phyloP scores from a whole-genome alignment of 495 filamentous ascomycete species.

The Talaromyces wortmannii region DNA sequence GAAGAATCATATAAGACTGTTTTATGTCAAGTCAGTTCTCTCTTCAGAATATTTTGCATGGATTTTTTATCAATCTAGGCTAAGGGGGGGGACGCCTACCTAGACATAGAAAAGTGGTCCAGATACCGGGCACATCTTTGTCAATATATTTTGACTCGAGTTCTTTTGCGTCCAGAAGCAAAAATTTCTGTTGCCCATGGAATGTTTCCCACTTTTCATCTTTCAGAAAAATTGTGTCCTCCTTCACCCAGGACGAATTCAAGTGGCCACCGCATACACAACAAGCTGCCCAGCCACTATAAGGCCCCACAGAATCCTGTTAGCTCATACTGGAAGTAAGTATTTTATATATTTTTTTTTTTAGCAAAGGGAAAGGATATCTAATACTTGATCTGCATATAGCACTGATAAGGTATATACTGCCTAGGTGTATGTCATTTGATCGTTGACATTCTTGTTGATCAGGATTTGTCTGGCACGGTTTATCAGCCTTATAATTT shows the following conservation, averaged over 20 bases:
- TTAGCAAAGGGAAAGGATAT: neutral
- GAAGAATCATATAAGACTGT: constrained; percentile 1
- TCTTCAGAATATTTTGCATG: neutral
- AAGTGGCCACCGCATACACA: neutral
- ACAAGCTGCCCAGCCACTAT: neutral
- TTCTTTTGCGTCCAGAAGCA: neutral
- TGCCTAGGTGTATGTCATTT: neutral
- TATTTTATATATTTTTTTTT: neutral
- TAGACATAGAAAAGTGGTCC: neutral
- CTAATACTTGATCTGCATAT: neutral
- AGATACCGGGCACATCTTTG: neutral
- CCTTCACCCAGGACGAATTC: neutral
- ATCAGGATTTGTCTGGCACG: neutral
- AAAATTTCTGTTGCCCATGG: neutral
- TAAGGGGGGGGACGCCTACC: neutral
- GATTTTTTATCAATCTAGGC: neutral
- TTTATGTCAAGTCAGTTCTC: neutral
- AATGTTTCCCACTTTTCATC: neutral
- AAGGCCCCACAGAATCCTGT: neutral
- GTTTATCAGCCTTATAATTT: neutral
- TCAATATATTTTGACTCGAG: constrained; percentile 1
- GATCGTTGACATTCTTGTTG: neutral
- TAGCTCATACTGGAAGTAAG: neutral
- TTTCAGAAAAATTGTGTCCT: neutral
- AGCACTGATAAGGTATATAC: neutral